phyloP scores from a whole-genome alignment of 768 basidiomycete species.

The Podaxis sp. region DNA sequence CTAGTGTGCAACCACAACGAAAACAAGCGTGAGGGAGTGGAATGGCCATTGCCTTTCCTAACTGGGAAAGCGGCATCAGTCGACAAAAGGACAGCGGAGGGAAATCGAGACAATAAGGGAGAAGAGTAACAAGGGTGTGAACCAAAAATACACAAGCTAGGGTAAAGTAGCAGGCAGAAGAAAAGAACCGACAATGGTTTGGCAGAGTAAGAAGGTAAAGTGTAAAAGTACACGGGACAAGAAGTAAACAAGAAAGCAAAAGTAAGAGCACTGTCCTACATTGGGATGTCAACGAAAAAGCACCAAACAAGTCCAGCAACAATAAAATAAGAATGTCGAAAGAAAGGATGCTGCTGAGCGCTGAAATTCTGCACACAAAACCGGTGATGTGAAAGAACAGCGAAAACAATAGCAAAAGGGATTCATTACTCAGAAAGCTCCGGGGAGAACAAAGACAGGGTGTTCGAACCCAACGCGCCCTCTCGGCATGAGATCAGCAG shows the following conservation, averaged over 20 bases:
- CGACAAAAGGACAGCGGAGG: slow-evolving; percentile 9
- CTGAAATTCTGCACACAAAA: not conserved
- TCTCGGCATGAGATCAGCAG: slow-evolving; percentile 54
- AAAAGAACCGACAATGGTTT: not conserved
- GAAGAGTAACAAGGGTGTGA: slow-evolving; percentile 5
- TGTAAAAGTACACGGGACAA: slow-evolving; percentile 12
- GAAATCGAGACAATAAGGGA: slow-evolving; percentile 15
- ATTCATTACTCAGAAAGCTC: slow-evolving; percentile 48
- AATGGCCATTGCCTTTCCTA: not conserved
- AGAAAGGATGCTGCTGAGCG: slow-evolving; percentile 6
- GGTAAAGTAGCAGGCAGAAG: not conserved
- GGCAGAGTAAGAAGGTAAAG: not conserved
- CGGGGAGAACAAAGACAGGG: slow-evolving; percentile 56
- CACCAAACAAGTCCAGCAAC: slow-evolving; percentile 4
- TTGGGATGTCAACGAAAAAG: slow-evolving; percentile 1
- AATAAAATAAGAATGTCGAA: slow-evolving; percentile 10
- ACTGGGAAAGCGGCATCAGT: slow-evolving; percentile 13
- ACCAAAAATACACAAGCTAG: slow-evolving; percentile 12
- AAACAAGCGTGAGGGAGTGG: slow-evolving; percentile 1
- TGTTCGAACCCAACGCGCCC: slow-evolving; percentile 58
- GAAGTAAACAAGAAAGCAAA: not conserved
- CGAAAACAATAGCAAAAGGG: slow-evolving; percentile 1
- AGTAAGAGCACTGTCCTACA: slow-evolving; percentile 10
- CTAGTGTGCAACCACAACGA: not conserved
- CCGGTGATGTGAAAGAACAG: not conserved